Evolutionary conservation across 2,329 filamentous ascomycete species (phyloP).

Genomic region (Fusarium domesticum): DNA sequence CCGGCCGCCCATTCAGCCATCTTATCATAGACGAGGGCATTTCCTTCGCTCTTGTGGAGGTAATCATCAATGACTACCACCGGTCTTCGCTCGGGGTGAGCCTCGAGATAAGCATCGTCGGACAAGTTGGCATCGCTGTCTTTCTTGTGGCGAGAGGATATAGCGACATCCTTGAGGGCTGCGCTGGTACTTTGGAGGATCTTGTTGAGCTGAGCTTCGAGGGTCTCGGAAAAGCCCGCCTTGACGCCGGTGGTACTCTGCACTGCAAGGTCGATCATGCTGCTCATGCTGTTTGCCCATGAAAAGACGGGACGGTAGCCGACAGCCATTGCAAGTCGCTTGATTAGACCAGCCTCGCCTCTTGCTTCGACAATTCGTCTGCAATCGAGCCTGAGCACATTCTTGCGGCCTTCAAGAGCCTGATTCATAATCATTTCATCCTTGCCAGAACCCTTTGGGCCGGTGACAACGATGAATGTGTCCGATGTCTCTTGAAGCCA

Average conservation of each 20-base stretch:
- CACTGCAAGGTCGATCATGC: conserved; percentile 85
- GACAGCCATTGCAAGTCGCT: conserved; percentile 74
- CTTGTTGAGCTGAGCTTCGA: conserved; percentile 85
- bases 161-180: conserved; percentile 73
- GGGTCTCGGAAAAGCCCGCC: conserved; percentile 87
- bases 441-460: conserved; percentile 87
- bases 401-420: conserved; percentile 69
- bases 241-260: conserved; percentile 94
- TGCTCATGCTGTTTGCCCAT: conserved; percentile 93
- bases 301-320: conserved; percentile 93
- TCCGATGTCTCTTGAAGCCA: conserved; percentile 88
- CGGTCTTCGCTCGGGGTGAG: conserved; percentile 77
- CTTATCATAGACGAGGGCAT: conserved; percentile 68
- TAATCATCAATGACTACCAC: conserved; percentile 93
- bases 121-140: conserved; percentile 70
- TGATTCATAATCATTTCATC: conserved; percentile 83
- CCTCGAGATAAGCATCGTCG: conserved; percentile 85
- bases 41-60: conserved; percentile 70
- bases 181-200: conserved; percentile 81
- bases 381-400: conserved; percentile 86
- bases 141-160: conserved; percentile 65
- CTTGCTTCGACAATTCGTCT: conserved; percentile 88
- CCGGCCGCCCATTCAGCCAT: conserved; percentile 86
- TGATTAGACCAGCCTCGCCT: conserved; percentile 83
- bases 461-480: conserved; percentile 92